These are phyloP conservation scores for Mortierella claussenii DNA, from an alignment of 192 early-diverging fungal genomes.

Conservation along the genomic window DNA sequence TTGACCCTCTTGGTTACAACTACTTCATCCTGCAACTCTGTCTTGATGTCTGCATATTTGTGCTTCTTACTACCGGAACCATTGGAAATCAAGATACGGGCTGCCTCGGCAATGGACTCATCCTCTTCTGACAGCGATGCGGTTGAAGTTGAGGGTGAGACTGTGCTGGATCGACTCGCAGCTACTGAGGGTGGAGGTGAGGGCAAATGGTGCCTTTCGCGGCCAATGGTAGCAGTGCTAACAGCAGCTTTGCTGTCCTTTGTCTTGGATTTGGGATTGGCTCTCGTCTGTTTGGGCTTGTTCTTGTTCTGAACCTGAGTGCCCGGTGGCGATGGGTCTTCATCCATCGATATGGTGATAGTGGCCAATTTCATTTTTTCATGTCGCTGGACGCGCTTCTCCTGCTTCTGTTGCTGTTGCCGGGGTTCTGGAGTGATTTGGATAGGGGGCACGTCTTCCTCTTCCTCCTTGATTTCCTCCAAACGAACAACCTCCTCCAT, in stretches of 20 bases:
- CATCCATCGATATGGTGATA: conserved; percentile 24
- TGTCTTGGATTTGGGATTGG: background rate
- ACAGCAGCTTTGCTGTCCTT: background rate
- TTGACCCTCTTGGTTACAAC: conserved; percentile 28
- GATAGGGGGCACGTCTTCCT: background rate
- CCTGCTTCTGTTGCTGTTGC: conserved; percentile 14
- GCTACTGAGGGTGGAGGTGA: conserved; percentile 43
- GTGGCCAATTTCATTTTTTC: conserved; percentile 46
- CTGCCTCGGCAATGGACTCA: conserved; percentile 35
- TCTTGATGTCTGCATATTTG: background rate
- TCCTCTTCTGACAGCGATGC: conserved; percentile 34
- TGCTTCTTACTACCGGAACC: conserved; percentile 37
- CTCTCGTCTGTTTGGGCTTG: background rate
- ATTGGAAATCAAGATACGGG: conserved; percentile 27
- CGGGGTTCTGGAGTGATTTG: background rate
- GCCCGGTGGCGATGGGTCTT: background rate
- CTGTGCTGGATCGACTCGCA: conserved; percentile 44
- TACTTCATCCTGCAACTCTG: background rate
- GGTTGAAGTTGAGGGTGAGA: conserved; percentile 32
- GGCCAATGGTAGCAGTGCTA: too few relatives aligned
- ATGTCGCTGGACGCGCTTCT: conserved; percentile 12
- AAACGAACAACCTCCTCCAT: conserved; percentile 21
- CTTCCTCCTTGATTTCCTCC: conserved; percentile 45
- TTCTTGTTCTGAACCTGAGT: background rate
- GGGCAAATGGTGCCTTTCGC: conserved; percentile 39